Conservation (phyloP, 23 red algal species). For the Gracilaria domingensis region DNA sequence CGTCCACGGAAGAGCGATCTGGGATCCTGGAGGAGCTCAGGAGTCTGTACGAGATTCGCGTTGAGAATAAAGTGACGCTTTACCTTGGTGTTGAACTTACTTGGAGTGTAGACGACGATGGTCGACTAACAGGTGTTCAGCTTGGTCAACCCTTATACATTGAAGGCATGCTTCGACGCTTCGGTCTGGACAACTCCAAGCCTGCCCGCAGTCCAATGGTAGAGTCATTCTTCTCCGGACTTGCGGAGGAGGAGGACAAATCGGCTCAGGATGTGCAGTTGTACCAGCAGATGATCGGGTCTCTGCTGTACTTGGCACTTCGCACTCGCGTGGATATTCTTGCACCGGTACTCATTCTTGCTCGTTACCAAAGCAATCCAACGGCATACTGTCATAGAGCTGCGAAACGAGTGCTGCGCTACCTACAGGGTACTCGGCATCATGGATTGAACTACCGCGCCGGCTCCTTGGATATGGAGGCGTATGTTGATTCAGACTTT, state of each 20-base stretch:
- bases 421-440: constrained; percentile 28
- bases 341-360: constrained; percentile 19
- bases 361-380: constrained; percentile 30
- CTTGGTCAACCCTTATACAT: constrained; percentile 3
- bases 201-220: constrained; percentile 5
- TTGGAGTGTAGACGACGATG: not conserved
- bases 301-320: constrained; percentile 26
- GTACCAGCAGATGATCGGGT: constrained; percentile 29
- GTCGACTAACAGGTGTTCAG: not conserved
- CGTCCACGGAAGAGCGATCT: not conserved
- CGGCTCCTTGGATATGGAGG: not conserved
- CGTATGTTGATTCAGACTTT: constrained; percentile 18
- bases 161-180: constrained; percentile 10
- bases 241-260: not conserved
- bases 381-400: constrained; percentile 45
- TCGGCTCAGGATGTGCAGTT: not conserved
- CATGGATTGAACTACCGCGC: not conserved
- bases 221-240: constrained; percentile 16
- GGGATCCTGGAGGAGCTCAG: constrained; percentile 8
- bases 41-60: constrained; percentile 21
- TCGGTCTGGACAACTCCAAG: constrained; percentile 22
- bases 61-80: constrained; percentile 6
- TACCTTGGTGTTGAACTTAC: constrained; percentile 14
- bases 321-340: constrained; percentile 36
- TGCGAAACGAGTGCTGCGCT: constrained; percentile 37